phyloP scores from a whole-genome alignment of 1,284 basidiomycete species.

The Cutaneotrichosporon cyanovorans region DNA sequence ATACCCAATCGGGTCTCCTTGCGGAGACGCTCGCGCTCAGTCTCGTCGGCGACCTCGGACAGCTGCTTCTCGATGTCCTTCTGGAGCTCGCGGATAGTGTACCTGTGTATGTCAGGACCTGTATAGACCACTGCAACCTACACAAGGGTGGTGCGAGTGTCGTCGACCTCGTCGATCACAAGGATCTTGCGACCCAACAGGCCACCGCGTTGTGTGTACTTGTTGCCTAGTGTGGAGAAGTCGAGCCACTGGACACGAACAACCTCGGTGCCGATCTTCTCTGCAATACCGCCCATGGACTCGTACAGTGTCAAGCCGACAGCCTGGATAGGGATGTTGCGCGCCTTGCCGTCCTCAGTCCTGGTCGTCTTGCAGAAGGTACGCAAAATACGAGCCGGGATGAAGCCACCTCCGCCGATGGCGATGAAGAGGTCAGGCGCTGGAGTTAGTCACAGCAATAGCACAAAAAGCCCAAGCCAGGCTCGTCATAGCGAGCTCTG shows the following conservation, averaged over 20 bases:
- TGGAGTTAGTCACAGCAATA: too few species aligned
- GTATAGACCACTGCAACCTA: constrained; percentile 41
- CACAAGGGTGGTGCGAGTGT: constrained; percentile 82
- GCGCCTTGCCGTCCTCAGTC: constrained; percentile 54
- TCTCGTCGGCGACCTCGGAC: constrained; percentile 52
- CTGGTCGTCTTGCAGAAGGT: constrained; percentile 74
- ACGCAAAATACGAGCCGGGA: constrained; percentile 86
- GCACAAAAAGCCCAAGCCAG: too few species aligned
- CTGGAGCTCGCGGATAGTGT: constrained; percentile 75
- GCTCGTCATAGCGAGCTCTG: too few species aligned
- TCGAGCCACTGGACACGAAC: constrained; percentile 79
- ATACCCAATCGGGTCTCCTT: constrained; percentile 66
- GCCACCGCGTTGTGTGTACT: constrained; percentile 38
- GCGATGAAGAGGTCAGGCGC: constrained; percentile 41
- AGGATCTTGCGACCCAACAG: constrained; percentile 71
- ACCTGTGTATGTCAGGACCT: constrained; percentile 50
- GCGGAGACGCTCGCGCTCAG: constrained; percentile 61
- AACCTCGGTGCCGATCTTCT: constrained; percentile 75
- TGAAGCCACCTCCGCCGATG: constrained; percentile 64
- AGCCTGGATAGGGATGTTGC: constrained; percentile 77
- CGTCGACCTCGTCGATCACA: constrained; percentile 90
- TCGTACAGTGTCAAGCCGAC: constrained; percentile 91
- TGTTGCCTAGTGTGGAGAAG: constrained; percentile 48
- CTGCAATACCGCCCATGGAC: constrained; percentile 64
- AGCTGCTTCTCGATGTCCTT: constrained; percentile 77